Evolutionary conservation across 371 early-diverging fungal genomes (phyloP).

Genomic region (Synchytrium microbalum): DNA sequence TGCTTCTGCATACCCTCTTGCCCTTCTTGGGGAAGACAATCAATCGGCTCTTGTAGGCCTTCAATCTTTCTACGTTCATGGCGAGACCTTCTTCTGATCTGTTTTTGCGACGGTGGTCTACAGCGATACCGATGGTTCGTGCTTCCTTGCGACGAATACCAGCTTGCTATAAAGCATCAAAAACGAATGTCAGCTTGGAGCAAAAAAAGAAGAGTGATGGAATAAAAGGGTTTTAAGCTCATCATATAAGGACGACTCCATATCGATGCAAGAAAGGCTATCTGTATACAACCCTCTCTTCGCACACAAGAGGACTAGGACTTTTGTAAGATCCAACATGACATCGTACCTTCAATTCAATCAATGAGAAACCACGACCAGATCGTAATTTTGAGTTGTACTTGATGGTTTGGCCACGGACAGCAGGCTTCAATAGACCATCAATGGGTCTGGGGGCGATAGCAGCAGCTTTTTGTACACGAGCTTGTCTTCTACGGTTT

Average conservation of each 20-base stretch:
- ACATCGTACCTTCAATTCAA: constrained; percentile 93
- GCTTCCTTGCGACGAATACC: constrained; percentile 94
- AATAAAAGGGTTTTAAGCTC: no score
- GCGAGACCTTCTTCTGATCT: constrained; percentile 91
- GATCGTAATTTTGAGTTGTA: constrained; percentile 99
- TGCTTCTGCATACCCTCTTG: constrained; percentile 48
- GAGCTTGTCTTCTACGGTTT: constrained; percentile 79
- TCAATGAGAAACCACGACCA: constrained; percentile 98
- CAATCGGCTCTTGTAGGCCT: constrained; percentile 90
- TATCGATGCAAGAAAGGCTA: no score
- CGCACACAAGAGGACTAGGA: no score
- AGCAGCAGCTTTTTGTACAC: constrained; percentile 91
- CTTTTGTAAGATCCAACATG: no score
- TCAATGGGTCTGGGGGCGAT: constrained; percentile 97
- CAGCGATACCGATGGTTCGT: constrained; percentile 93
- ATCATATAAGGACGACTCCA: no score
- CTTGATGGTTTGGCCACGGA: constrained; percentile 95
- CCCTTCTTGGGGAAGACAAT: constrained; percentile 92
- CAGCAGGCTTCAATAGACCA: constrained; percentile 95
- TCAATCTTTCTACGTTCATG: constrained; percentile 94
- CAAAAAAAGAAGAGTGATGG: no score
- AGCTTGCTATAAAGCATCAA: constrained; percentile 47
- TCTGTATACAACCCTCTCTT: no score
- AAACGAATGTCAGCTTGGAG: no score
- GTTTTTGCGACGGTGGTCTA: constrained; percentile 98